Evolutionary conservation across 495 filamentous ascomycete genomes (phyloP), one percentile per base, ranked within the genome.

Genomic region (Cladorrhinum samala): DNA sequence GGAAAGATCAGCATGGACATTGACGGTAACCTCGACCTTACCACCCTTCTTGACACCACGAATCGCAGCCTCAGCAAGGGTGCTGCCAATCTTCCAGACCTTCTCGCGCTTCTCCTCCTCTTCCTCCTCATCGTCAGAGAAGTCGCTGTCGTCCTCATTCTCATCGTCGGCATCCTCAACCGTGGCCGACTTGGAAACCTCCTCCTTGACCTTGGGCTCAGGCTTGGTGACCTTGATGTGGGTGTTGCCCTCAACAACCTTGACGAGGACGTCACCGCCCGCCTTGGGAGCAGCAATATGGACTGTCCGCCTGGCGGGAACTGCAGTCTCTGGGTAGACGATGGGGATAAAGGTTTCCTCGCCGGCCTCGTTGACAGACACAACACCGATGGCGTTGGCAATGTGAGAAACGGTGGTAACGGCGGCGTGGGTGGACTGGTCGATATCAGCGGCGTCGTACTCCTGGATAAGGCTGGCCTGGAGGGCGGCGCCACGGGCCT

Each of bases 341-440:
- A 98, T 78, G 19, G 88, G 81, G 20, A 81, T 77, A 75, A 98
- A 96, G 49, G 78, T 70, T 53, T 83, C 84, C 53, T 73, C 75
- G 30, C 72, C 71, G 37, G 75, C 73, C 33, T 83, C 80, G 39
- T 75, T 77, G n/a, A 84, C 77, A 55, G 88, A 80, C 55, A 95
- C 77, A 17, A 96, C 86, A 63, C 93, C 93, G 53, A 98, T 89
- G 20, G 92, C 87, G 61, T 89, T 87, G 56, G 78, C 77, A 54
- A 95, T 81, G 71, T 98, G 93, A 37, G 91, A 88, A 25, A 92
- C 91, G 16, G 88, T 91, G 14, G 93, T 97, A 48, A 98, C 90
- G 65, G 89, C 87, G 33, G 93, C 89, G 77, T 98, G 93, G 38
- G 89, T 94, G 9, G 88, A 94, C 72, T 96, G 89, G 64, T 91